Evolutionary conservation across 371 early-diverging fungal genomes (phyloP).

Genomic region (Apophysomyces sp.): DNA sequence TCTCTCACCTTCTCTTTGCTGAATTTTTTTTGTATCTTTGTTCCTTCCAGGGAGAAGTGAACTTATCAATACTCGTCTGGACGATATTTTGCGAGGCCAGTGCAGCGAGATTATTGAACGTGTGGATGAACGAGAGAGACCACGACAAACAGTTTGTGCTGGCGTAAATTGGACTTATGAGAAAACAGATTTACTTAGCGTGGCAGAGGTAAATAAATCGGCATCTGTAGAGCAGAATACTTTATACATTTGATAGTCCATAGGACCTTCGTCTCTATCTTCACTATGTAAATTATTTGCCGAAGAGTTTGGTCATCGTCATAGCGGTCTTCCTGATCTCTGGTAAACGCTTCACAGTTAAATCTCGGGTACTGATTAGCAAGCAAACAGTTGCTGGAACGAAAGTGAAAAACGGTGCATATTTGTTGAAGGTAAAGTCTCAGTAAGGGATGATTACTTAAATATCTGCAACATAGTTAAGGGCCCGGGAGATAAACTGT

Average conservation of each 20-base stretch:
- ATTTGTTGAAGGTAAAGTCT: constrained; percentile 62
- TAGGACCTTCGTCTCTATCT: constrained; percentile 54
- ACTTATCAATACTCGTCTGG: constrained; percentile 57
- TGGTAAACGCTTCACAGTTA: constrained; percentile 37
- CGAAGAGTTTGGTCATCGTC: constrained; percentile 64
- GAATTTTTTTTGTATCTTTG: background rate
- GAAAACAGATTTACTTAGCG: constrained; percentile 45
- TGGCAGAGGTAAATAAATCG: constrained; percentile 50
- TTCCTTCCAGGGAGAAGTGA: constrained; percentile 35
- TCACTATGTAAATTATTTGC: constrained; percentile 60
- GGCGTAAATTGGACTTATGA: constrained; percentile 68
- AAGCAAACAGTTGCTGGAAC: constrained; percentile 63
- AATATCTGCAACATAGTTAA: constrained; percentile 51
- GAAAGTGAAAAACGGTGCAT: constrained; percentile 49
- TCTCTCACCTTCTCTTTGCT: background rate
- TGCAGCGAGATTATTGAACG: constrained; percentile 38
- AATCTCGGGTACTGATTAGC: background rate
- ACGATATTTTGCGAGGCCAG: constrained; percentile 39
- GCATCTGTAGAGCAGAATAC: background rate
- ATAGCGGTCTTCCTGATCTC: constrained; percentile 73
- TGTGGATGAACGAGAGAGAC: constrained; percentile 51
- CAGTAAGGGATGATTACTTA: background rate
- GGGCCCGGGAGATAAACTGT: constrained; percentile 73
- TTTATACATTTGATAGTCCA: constrained; percentile 37
- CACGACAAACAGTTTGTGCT: constrained; percentile 46